Evolutionary conservation across 495 filamentous ascomycete genomes (phyloP).

Genomic region (Talaromyces nanjingensis): DNA sequence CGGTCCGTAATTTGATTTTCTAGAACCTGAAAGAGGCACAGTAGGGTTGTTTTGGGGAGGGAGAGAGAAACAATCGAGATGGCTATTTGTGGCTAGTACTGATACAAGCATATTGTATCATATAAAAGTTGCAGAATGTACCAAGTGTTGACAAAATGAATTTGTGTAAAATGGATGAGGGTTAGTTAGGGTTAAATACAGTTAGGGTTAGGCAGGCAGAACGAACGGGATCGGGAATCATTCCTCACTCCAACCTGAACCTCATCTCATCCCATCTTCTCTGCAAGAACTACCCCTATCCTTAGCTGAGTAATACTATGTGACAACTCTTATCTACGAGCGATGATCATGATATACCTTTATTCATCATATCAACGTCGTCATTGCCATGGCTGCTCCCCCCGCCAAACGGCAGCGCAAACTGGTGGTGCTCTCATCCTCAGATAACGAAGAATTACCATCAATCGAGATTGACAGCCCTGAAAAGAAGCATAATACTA

Average conservation of each 20-base stretch:
- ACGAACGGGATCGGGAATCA: neutral
- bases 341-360: neutral
- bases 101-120: too few species aligned
- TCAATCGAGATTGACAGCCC: neutral
- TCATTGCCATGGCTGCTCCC: conserved; percentile 27
- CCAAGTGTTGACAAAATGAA: too few species aligned
- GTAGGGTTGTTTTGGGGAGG: too few species aligned
- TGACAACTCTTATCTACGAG: neutral
- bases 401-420: conserved; percentile 34
- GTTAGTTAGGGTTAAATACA: too few species aligned
- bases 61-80: too few species aligned
- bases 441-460: conserved; percentile 31
- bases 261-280: neutral
- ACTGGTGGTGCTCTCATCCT: conserved; percentile 34
- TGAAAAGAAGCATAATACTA: neutral
- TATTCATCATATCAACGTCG: neutral
- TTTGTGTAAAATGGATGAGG: too few species aligned
- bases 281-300: neutral
- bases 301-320: neutral
- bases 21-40: neutral
- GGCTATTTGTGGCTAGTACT: too few species aligned
- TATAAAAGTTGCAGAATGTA: too few species aligned
- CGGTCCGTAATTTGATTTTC: neutral
- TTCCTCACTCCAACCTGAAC: neutral
- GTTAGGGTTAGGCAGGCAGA: neutral